Evolutionary conservation across 2,329 filamentous ascomycete species (phyloP).

Genomic region (Phoma sp.): DNA sequence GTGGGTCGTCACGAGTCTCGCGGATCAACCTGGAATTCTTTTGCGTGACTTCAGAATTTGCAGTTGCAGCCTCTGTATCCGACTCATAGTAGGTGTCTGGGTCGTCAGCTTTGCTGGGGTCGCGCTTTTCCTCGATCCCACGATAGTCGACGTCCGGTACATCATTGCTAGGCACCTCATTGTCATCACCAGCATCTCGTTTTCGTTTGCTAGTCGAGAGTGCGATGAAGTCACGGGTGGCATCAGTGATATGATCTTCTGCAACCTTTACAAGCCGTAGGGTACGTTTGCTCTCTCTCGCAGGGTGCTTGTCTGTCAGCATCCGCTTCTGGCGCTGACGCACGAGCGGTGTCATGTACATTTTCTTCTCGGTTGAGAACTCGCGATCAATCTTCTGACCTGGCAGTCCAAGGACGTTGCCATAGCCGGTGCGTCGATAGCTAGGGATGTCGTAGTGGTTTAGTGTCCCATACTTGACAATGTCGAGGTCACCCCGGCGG

Average conservation of each 20-base stretch:
- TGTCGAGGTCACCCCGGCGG: conserved; percentile 76
- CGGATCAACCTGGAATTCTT: conserved; percentile 69
- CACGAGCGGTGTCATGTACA: conserved; percentile 43
- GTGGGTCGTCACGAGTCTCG: conserved; percentile 69
- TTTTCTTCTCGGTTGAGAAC: conserved; percentile 60
- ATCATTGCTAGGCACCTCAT: conserved; percentile 17
- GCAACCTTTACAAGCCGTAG: conserved; percentile 34
- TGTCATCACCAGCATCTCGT: conserved; percentile 21
- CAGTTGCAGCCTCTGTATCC: conserved; percentile 22
- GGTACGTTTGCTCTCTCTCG: conserved; percentile 34
- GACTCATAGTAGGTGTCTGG: conserved; percentile 48
- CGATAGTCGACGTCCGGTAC: conserved; percentile 44
- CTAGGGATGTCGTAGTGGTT: conserved; percentile 75
- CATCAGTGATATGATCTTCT: conserved; percentile 3
- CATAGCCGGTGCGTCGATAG: conserved; percentile 74
- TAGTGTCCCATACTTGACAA: conserved; percentile 75
- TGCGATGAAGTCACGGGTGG: conserved; percentile 40
- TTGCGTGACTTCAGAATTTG: conserved; percentile 51
- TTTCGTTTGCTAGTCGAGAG: conserved; percentile 36
- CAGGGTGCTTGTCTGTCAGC: conserved; percentile 45
- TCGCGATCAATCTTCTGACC: conserved; percentile 72
- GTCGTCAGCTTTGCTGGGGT: conserved; percentile 33
- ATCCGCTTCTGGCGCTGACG: conserved; percentile 57
- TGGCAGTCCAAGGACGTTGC: conserved; percentile 72
- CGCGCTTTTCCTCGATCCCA: conserved; percentile 42